Evolutionary conservation across 116 monocot genomes (phyloP).

Genomic region (Thalassia testudinum): DNA sequence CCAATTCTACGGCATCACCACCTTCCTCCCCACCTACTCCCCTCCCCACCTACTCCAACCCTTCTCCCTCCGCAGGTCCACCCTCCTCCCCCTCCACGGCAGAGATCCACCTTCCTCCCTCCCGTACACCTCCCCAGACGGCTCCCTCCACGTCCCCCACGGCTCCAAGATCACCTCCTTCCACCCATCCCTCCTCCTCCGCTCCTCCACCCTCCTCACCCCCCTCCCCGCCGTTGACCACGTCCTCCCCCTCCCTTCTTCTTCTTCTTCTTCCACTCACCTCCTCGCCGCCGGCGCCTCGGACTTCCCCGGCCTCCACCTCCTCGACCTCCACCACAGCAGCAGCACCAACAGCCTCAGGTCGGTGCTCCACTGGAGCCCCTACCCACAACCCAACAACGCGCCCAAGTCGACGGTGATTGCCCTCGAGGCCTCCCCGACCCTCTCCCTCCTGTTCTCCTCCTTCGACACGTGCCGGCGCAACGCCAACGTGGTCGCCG

Average conservation of each 20-base stretch:
- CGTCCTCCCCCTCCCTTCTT: slow-evolving; percentile 34
- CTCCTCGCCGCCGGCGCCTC: slow-evolving; percentile 53
- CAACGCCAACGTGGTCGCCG: slow-evolving; percentile 57
- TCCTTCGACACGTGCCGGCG: slow-evolving; percentile 76
- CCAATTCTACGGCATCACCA: slow-evolving; percentile 40
- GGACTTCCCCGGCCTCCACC: slow-evolving; percentile 65
- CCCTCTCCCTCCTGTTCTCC: slow-evolving; percentile 34
- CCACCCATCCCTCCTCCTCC: slow-evolving; percentile 32
- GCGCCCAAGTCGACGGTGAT: slow-evolving; percentile 25
- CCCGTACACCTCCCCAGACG: slow-evolving; percentile 17
- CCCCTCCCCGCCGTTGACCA: slow-evolving; percentile 61
- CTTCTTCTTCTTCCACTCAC: no score
- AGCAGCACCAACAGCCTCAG: slow-evolving; percentile 2
- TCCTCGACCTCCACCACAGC: slow-evolving; percentile 15
- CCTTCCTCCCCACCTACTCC: slow-evolving; percentile 13
- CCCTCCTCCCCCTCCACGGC: slow-evolving; percentile 32
- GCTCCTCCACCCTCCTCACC: slow-evolving; percentile 47
- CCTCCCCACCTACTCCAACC: slow-evolving; percentile 25
- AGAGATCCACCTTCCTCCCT: slow-evolving; percentile 30
- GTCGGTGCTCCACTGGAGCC: slow-evolving; percentile 45
- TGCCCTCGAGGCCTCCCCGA: slow-evolving; percentile 34
- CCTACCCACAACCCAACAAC: slow-evolving; percentile 10
- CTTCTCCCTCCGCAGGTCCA: slow-evolving; percentile 24
- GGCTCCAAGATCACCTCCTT: slow-evolving; percentile 62
- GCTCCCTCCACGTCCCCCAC: slow-evolving; percentile 49